Percentiles rank a stretch among this genome's conserved stretches.
Conservation (phyloP, 2,329 filamentous ascomycete genomes). For the Metarhizium sp. region DNA sequence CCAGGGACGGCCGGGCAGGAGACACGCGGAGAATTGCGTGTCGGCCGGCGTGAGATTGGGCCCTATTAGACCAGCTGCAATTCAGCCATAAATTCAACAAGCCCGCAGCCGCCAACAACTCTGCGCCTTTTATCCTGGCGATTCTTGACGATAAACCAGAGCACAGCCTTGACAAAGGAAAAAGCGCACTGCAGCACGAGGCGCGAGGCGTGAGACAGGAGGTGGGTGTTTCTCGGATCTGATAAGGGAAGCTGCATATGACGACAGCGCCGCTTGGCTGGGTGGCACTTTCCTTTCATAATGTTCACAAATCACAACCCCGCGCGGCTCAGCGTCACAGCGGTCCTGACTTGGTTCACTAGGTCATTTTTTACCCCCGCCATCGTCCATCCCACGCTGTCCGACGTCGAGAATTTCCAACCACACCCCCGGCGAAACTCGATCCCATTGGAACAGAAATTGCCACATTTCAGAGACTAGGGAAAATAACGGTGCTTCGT, state of each 20-base stretch:
- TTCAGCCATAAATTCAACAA: too few species aligned
- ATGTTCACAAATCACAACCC: too few species aligned
- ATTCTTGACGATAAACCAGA: too few species aligned
- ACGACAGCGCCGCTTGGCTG: background rate
- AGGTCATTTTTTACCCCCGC: background rate
- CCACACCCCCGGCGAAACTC: background rate
- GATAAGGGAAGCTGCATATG: background rate
- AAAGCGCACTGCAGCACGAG: too few species aligned
- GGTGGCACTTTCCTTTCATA: background rate
- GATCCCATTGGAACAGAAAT: background rate
- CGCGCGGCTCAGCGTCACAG: too few species aligned
- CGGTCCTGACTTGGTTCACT: background rate
- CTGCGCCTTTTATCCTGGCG: too few species aligned
- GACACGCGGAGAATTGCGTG: background rate
- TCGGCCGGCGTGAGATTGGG: too few species aligned
- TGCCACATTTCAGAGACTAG: background rate
- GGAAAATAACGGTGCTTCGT: background rate
- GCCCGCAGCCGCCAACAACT: too few species aligned
- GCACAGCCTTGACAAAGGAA: too few species aligned
- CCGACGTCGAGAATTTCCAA: background rate
- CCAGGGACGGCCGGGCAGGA: background rate
- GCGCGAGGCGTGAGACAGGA: background rate
- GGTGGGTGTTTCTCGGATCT: constrained; percentile 1
- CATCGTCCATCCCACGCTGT: background rate
- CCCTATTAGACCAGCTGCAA: too few species aligned